Conservation (phyloP, 768 basidiomycete species). For the Lentinula boryana region DNA sequence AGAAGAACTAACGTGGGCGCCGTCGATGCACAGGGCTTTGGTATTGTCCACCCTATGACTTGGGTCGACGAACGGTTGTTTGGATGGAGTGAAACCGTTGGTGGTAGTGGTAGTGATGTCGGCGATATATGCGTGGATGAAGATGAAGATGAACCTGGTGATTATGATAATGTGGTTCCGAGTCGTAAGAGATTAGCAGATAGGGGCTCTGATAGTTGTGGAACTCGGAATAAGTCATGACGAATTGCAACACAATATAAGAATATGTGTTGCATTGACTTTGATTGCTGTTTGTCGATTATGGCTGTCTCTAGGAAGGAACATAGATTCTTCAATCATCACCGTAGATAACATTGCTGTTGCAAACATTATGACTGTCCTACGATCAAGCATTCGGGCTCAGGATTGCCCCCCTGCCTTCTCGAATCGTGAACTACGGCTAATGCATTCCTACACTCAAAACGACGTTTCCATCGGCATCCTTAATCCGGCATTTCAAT, state of each 20-base stretch:
- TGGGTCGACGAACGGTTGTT: constrained; percentile 94
- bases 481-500: neutral
- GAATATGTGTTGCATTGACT: too few relatives aligned
- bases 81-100: constrained; percentile 80
- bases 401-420: too few relatives aligned
- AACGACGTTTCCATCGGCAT: neutral
- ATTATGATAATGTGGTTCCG: constrained; percentile 81
- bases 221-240: too few relatives aligned
- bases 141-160: constrained; percentile 83
- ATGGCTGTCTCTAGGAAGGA: too few relatives aligned
- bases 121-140: neutral
- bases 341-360: too few relatives aligned
- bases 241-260: too few relatives aligned
- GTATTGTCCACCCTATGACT: constrained; percentile 87
- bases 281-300: too few relatives aligned
- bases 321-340: too few relatives aligned
- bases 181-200: neutral
- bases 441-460: too few relatives aligned
- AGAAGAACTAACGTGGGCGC: constrained; percentile 76
- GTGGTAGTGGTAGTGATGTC: constrained; percentile 35
- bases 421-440: too few relatives aligned
- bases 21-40: constrained; percentile 76
- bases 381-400: too few relatives aligned
- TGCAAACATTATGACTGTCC: too few relatives aligned
- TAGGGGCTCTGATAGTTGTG: neutral